These are phyloP conservation scores for Lithohypha guttulata DNA, from an alignment of 2,329 filamentous ascomycete genomes.

Conservation along the genomic window DNA sequence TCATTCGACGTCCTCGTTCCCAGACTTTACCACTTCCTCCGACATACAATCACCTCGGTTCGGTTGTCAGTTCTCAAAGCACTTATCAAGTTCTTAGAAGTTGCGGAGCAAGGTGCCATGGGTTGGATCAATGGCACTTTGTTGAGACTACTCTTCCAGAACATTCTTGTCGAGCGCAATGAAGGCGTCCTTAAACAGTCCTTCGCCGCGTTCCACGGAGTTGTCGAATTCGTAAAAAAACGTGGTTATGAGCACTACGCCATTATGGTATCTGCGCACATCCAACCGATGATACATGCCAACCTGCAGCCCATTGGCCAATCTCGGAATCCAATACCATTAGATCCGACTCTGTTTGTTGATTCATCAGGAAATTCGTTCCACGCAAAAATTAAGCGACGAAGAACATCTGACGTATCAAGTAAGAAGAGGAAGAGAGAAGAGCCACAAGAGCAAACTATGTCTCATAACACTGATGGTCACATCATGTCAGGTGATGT, in stretches of 20 bases:
- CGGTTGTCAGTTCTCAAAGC: constrained; percentile 87
- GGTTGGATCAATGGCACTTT: constrained; percentile 90
- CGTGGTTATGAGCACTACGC: constrained; percentile 52
- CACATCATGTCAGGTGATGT: constrained; percentile 97
- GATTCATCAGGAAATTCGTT: constrained; percentile 86
- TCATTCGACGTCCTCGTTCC: constrained; percentile 90
- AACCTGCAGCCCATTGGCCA: constrained; percentile 88
- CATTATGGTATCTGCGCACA: constrained; percentile 61
- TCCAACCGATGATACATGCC: constrained; percentile 72
- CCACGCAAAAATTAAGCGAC: constrained; percentile 33
- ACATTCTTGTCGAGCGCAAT: constrained; percentile 85
- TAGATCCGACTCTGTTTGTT: constrained; percentile 82
- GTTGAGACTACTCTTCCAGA: constrained; percentile 83
- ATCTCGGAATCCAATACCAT: constrained; percentile 77
- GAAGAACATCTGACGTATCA: constrained; percentile 33
- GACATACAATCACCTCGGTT: constrained; percentile 94
- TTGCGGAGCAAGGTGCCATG: constrained; percentile 67
- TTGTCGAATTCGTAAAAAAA: constrained; percentile 38
- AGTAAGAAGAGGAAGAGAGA: constrained; percentile 69
- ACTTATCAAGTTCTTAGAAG: constrained; percentile 79
- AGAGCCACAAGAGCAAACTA: constrained; percentile 58
- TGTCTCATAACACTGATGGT: constrained; percentile 91
- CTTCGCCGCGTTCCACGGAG: constrained; percentile 70
- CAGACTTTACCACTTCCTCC: constrained; percentile 85
- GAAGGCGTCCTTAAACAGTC: constrained; percentile 72